Base-by-base conservation (phyloP, 192 early-diverging fungal species). In the Podila epigama region DNA sequence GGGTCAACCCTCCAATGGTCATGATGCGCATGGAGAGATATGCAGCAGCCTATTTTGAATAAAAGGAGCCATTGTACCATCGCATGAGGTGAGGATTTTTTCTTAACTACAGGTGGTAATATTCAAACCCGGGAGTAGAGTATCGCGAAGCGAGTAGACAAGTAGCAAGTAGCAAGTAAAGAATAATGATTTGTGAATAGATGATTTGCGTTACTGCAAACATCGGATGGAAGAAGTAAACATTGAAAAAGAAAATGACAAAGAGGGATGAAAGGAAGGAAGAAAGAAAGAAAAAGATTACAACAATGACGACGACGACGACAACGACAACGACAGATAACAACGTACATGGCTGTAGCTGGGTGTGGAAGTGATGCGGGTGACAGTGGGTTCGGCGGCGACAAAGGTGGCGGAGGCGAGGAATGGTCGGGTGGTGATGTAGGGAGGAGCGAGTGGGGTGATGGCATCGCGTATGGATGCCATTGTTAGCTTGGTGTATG, bases 1-100 rank as follows among this genome's bases (percentile, higher is more conserved):
- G 51, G 8, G 59, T 56, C 32, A 69, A 8, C n/a, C 68, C 68
- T 20, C 68, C 68, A 11, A 69, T 32, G 29, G 68, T 69, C 18
- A 69, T 29, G 16, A 55, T 39, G 28, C 59, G 33, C 58, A 51
- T 61, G 22, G 68, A 61, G 34, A 69, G n/a, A 22, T 44, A 69
- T 20, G 68, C 59, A 0, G 68, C 50, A 27, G 54, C 18, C 65
- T 67, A 54, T 54, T 29, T 32, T 16, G 11, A 54, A n/a, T n/a
- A n/a, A n/a, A n/a, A n/a, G n/a, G n/a, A n/a, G n/a, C n/a, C n/a
- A n/a, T n/a, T n/a, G n/a, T n/a, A n/a, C n/a, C n/a, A n/a, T n/a
- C n/a, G n/a, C n/a, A n/a, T n/a, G n/a, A n/a, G n/a, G n/a, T n/a
- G n/a, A n/a, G n/a, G n/a, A n/a, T n/a, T n/a, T n/a, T n/a, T n/a